phyloP scores from a whole-genome alignment of 2,329 filamentous ascomycete species.

The Claviceps africana region DNA sequence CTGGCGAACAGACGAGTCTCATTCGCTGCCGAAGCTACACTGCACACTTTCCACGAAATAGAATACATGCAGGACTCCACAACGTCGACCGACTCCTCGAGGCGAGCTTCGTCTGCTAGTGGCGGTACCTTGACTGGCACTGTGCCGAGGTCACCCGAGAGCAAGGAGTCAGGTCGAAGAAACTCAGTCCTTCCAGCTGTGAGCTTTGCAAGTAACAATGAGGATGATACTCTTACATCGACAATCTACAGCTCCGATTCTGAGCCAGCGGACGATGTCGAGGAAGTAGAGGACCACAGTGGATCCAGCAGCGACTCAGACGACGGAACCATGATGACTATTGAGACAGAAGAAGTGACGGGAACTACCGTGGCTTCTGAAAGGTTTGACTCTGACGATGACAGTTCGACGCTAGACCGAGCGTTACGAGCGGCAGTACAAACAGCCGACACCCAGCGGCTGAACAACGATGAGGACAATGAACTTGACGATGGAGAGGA shows the following conservation, averaged over 20 bases:
- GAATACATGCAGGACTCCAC: conserved; percentile 82
- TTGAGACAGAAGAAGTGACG: conserved; percentile 67
- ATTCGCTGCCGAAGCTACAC: conserved; percentile 90
- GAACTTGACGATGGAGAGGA: conserved; percentile 53
- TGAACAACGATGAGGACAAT: conserved; percentile 34
- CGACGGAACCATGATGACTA: conserved; percentile 67
- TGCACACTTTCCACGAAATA: conserved; percentile 93
- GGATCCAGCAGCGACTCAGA: conserved; percentile 46
- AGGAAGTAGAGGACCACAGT: conserved; percentile 38
- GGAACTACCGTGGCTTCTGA: conserved; percentile 51
- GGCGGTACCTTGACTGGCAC: conserved; percentile 23
- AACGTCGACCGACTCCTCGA: conserved; percentile 61
- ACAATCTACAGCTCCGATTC: conserved; percentile 62
- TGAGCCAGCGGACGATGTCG: conserved; percentile 39
- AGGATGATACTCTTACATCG: conserved; percentile 56
- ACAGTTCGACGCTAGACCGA: conserved; percentile 62
- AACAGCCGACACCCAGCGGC: conserved; percentile 58
- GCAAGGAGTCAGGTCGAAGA: conserved; percentile 48
- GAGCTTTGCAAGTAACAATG: conserved; percentile 51
- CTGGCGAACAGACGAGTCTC: conserved; percentile 87
- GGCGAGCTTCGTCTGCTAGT: conserved; percentile 50
- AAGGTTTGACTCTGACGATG: conserved; percentile 46
- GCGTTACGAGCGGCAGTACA: conserved; percentile 62
- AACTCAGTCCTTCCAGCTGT: conserved; percentile 54
- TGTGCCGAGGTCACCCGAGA: conserved; percentile 44